A percentile compares a stretch with the other conserved stretches of the same genome.
phyloP scores from a whole-genome alignment of 345 rosid genomes.

The Murraya koenigii region DNA sequence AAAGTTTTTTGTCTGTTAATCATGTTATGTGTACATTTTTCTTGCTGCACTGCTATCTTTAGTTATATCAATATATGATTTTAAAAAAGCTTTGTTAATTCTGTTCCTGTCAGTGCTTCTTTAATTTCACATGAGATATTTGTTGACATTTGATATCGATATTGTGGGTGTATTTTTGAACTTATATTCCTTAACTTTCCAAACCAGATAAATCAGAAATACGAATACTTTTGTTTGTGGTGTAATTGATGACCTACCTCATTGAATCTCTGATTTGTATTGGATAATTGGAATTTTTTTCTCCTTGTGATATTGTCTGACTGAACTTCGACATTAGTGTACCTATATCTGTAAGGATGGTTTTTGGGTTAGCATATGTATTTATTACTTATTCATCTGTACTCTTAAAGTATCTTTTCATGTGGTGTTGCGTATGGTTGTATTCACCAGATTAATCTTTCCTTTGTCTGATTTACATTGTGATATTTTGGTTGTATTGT shows the following conservation, averaged over 20 bases:
- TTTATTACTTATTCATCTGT: background rate
- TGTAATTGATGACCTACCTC: too few relatives aligned
- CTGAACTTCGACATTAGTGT: background rate
- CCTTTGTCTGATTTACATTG: background rate
- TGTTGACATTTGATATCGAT: background rate
- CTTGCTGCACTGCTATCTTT: background rate
- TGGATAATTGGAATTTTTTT: too few relatives aligned
- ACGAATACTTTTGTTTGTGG: too few relatives aligned
- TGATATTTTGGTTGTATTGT: constrained; percentile 1
- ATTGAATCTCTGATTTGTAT: too few relatives aligned
- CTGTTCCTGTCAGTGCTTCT: background rate
- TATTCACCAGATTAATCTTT: background rate
- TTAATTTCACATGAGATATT: background rate
- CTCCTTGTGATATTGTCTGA: too few relatives aligned
- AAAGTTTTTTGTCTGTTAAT: constrained; percentile 19
- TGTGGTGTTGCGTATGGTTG: too few relatives aligned
- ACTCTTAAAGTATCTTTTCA: background rate
- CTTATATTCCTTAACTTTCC: background rate
- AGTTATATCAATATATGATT: background rate
- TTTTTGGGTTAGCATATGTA: background rate
- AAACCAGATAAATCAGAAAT: background rate
- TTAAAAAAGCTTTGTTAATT: too few relatives aligned
- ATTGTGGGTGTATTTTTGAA: background rate
- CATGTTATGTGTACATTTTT: background rate
- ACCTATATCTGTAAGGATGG: too few relatives aligned